Base-by-base conservation (phyloP, 2,329 filamentous ascomycete species). In the Colletotrichum zoysiae region DNA sequence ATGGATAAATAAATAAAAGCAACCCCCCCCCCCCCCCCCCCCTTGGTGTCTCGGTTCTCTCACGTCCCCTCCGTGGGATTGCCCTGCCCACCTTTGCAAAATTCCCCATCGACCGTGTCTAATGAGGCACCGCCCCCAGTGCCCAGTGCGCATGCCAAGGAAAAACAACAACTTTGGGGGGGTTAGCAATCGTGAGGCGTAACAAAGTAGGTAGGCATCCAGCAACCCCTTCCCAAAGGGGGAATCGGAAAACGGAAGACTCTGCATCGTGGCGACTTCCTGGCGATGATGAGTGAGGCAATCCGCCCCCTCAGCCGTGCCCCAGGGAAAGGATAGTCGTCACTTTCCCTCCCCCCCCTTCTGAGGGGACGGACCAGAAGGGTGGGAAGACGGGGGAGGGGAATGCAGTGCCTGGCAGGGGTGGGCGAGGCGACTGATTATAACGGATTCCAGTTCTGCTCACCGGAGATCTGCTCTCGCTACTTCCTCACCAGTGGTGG, bases 371-470 rank as follows among this genome's bases (percentile, higher is more conserved):
- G n/a, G 33, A 38, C 5, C 12, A 14, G 55, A 20, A 38, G 33
- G 11, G 53, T n/a, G 53, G 20, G 8, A 30, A 38, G 33, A 44
- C 42, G 55, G n/a, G 35, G 20, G 12, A 23, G 35, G 35, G 33
- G n/a, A 40, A 57, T 40, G 35, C 55, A 57, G 30, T 9, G 51
- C 42, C 35, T 35, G 35, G 35, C 55, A 57, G 35, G 55, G 55
- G 14, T 57, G 50, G 55, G n/a, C n/a, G n/a, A 40, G 55, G 55
- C 55, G 55, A 23, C n/a, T 26, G n/a, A 57, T 57, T 23, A 57
- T 23, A 12, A n/a, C 35, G 55, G 55, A 57, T 57, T 57, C 55
- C 55, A 57, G 55, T n/a, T 42, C n/a, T 26, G 35, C 35, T 12
- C 55, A 57, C 14, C n/a, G 55, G 33, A 38, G 12, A 20, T 18